phyloP scores from a whole-genome alignment of 768 basidiomycete species.

The Boletus tomentosulus region DNA sequence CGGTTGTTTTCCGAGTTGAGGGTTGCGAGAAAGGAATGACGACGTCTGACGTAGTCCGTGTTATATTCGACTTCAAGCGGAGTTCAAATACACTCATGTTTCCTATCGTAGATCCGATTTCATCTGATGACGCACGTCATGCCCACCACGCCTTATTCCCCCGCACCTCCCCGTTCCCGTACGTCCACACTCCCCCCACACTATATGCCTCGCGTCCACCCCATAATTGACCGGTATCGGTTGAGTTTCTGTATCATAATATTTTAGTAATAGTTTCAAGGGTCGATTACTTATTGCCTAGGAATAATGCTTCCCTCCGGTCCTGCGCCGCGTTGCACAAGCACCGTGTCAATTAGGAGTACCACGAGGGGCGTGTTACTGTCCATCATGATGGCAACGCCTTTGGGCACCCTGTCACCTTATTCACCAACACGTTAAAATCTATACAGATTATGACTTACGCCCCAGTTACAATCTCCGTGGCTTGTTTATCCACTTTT shows the following conservation, averaged over 20 bases:
- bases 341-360: slow-evolving; percentile 12
- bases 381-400: slow-evolving; percentile 59
- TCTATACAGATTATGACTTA: slow-evolving; percentile 33
- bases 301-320: slow-evolving; percentile 69
- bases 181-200: neutral
- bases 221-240: neutral
- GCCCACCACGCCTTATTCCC: slow-evolving; percentile 18
- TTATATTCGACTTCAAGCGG: slow-evolving; percentile 42
- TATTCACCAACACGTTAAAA: slow-evolving; percentile 16
- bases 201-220: neutral
- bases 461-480: slow-evolving; percentile 52
- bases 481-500: slow-evolving; percentile 43
- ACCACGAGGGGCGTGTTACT: slow-evolving; percentile 30
- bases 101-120: slow-evolving; percentile 34
- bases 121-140: slow-evolving; percentile 33
- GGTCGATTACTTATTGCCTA: slow-evolving; percentile 35
- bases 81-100: slow-evolving; percentile 30
- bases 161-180: slow-evolving; percentile 5
- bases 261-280: too few relatives aligned
- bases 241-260: too few relatives aligned
- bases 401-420: slow-evolving; percentile 44
- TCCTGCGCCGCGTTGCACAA: slow-evolving; percentile 36
- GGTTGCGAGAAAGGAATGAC: slow-evolving; percentile 36
- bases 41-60: slow-evolving; percentile 42
- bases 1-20: slow-evolving; percentile 24